phyloP scores from a whole-genome alignment of 768 basidiomycete species.

The Xanthoconium stramineum region DNA sequence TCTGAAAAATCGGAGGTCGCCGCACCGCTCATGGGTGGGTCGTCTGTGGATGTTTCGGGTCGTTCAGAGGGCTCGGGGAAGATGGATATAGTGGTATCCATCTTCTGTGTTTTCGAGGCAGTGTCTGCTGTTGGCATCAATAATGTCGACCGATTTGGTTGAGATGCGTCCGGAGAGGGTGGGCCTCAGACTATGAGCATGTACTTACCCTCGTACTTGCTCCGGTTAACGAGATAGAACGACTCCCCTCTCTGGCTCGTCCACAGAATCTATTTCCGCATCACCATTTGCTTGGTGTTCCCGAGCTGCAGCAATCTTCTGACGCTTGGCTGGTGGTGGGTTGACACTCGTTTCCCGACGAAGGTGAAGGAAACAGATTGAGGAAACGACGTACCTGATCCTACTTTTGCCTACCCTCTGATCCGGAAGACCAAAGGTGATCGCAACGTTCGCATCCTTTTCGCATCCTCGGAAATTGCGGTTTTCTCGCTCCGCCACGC shows the following conservation, averaged over 20 bases:
- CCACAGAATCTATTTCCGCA: constrained; percentile 6
- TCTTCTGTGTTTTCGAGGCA: constrained; percentile 1
- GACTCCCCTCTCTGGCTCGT: constrained; percentile 15
- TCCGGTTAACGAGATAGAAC: constrained; percentile 23
- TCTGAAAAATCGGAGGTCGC: constrained; percentile 1
- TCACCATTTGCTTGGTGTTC: constrained; percentile 9
- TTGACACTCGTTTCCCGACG: constrained; percentile 13
- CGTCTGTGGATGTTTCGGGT: background rate
- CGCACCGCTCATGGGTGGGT: background rate
- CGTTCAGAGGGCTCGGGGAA: background rate
- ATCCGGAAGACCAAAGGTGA: constrained; percentile 45
- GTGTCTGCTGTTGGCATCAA: background rate
- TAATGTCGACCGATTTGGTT: background rate
- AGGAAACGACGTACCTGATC: constrained; percentile 40
- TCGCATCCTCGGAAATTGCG: constrained; percentile 37
- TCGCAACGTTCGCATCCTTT: constrained; percentile 40
- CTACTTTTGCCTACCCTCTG: constrained; percentile 33
- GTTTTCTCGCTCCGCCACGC: constrained; percentile 21
- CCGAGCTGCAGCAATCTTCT: constrained; percentile 16
- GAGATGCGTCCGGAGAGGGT: background rate
- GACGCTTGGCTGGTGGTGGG: constrained; percentile 26
- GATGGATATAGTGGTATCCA: background rate
- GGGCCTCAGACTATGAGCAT: constrained; percentile 16
- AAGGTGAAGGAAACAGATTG: background rate
- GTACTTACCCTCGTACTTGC: constrained; percentile 14